Conservation (phyloP, 129 eudicot genomes). For the Erigeron canadensis region DNA sequence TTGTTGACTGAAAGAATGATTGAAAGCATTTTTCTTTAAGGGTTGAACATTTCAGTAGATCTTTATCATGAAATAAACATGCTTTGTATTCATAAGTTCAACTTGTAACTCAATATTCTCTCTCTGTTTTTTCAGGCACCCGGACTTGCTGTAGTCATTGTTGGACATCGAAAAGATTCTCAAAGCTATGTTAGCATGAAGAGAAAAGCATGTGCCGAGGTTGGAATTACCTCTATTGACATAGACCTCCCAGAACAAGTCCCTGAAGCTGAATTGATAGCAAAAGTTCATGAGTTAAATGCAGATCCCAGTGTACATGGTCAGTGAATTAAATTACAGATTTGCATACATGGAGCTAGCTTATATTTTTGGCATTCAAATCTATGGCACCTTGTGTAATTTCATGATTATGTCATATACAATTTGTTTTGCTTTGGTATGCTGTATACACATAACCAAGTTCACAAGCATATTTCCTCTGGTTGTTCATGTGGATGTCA, state of each 20-base stretch:
- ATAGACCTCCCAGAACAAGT: conserved; percentile 81
- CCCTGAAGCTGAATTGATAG: conserved; percentile 67
- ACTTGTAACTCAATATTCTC: background rate
- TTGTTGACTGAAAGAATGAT: too few relatives aligned
- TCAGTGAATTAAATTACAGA: conserved; percentile 34
- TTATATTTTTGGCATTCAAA: background rate
- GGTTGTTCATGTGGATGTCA: background rate
- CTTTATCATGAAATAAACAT: background rate
- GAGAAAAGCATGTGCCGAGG: conserved; percentile 90
- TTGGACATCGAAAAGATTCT: conserved; percentile 88
- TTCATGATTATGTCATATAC: too few relatives aligned
- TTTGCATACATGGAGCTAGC: background rate
- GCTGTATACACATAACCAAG: background rate
- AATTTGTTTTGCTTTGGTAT: background rate
- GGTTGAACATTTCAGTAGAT: background rate
- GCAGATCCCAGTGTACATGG: conserved; percentile 86
- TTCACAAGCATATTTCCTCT: too few relatives aligned
- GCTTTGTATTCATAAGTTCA: conserved; percentile 5
- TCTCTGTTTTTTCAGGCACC: conserved; percentile 54
- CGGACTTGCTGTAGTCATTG: conserved; percentile 92
- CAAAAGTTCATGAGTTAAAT: conserved; percentile 85
- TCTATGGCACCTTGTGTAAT: background rate
- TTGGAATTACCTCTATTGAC: conserved; percentile 77
- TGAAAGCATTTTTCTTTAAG: conserved; percentile 11
- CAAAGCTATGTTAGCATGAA: conserved; percentile 92